Percentiles rank a stretch among this genome's conserved stretches.
Conservation (phyloP, 1,284 basidiomycete genomes). For the Butyriboletus appendiculatus region DNA sequence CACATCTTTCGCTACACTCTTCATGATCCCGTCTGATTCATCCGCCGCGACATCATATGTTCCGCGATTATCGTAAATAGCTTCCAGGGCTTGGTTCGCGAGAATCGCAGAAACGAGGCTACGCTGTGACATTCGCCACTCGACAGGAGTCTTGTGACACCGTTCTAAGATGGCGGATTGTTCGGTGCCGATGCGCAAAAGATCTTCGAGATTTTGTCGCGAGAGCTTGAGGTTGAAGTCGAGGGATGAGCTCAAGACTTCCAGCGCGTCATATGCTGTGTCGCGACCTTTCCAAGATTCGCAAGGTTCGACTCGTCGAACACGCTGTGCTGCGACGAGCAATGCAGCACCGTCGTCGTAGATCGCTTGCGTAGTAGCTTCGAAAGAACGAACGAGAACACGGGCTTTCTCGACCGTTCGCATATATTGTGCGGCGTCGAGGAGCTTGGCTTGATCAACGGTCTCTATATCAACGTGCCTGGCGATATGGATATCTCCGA, state of each 20-base stretch:
- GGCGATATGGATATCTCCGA: conserved; percentile 54
- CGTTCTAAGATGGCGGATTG: conserved; percentile 44
- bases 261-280: conserved; percentile 33
- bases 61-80: conserved; percentile 18
- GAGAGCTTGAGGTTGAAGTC: conserved; percentile 38
- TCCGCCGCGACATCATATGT: conserved; percentile 12
- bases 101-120: conserved; percentile 38
- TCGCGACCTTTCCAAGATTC: conserved; percentile 30
- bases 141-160: conserved; percentile 45
- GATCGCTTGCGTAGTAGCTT: conserved; percentile 50
- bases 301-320: conserved; percentile 32
- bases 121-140: conserved; percentile 49
- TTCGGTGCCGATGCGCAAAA: conserved; percentile 42
- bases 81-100: conserved; percentile 22
- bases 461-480: conserved; percentile 54
- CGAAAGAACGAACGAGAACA: conserved; percentile 48
- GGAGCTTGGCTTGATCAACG: conserved; percentile 35
- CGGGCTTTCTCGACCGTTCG: conserved; percentile 49
- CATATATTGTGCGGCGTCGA: conserved; percentile 39
- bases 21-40: conserved; percentile 11
- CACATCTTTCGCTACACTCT: conserved; percentile 10
- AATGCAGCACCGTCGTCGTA: conserved; percentile 51
- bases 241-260: conserved; percentile 34
- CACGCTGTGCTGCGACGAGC: conserved; percentile 43
- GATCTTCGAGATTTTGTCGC: conserved; percentile 42